Base-by-base conservation (phyloP, 495 filamentous ascomycete genomes). In the Tuber aestivum region DNA sequence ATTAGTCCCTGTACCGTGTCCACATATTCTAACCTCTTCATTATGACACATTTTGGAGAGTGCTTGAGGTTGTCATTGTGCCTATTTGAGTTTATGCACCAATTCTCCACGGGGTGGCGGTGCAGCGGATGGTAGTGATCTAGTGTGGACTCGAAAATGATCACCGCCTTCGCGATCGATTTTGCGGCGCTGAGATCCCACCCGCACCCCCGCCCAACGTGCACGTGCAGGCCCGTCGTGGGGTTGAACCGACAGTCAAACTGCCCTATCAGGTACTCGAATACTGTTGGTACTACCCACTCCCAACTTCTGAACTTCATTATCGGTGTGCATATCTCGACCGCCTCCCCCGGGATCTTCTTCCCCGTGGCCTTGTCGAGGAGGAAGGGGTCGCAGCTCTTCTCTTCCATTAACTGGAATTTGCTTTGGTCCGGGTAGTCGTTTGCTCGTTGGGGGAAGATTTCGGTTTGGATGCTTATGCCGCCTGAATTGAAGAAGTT, bases 311-410 rank as follows among this genome's bases (percentile, higher is more conserved):
- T 37, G 27, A 78, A 75, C 5, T 48, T 42, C 27, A 82, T 56
- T n/a, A 82, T 82, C 2, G 80, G 80, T 48, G 80, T 82, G 23
- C 80, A 82, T 23, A 82, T 42, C 40, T 82, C 80, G 20, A 82
- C 65, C 23, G 73, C 78, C 16, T 80, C 72, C 41, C 78, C 72
- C 20, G 65, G 68, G 16, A 78, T 72, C 50, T 69, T 72, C 23
- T 71, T 69, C 20, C 41, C 23, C 41, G 48, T 48, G 35, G 41
- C 41, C 23, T 74, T n/a, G n/a, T n/a, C 78, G 9, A 72, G 75
- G n/a, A 75, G 42, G 32, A 37, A 75, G 27, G 61, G 72, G 32
- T 79, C 77, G 27, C 78, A 76, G 0, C 76, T 78, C 32, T 79
- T 79, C 65, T 79, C 78, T 16, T 79, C 76, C 8, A 77, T 79